These are phyloP conservation scores for Didymella exigua DNA, from an alignment of 2,329 filamentous ascomycete species.

Conservation along the genomic window DNA sequence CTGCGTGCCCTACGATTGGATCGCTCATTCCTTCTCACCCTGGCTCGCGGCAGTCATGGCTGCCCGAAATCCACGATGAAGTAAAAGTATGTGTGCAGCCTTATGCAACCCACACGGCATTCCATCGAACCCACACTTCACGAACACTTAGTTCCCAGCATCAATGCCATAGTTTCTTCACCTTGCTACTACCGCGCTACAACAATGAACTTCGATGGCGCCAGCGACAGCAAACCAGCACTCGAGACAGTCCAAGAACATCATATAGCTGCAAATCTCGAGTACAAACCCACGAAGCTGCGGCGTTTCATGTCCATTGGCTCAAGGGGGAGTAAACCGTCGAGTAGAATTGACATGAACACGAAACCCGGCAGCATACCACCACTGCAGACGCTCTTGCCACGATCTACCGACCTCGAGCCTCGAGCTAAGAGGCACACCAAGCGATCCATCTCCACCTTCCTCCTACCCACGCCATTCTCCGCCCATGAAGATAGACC, in stretches of 20 bases:
- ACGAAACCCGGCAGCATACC: background rate
- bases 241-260: background rate
- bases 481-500: background rate
- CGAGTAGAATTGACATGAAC: background rate
- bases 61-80: background rate
- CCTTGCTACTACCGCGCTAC: background rate
- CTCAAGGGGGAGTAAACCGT: background rate
- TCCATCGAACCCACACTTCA: background rate
- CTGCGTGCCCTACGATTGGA: background rate
- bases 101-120: background rate
- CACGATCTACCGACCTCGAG: background rate
- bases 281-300: background rate
- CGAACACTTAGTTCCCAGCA: background rate
- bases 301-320: constrained; percentile 14
- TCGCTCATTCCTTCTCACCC: constrained; percentile 6
- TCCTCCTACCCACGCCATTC: background rate
- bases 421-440: background rate
- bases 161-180: background rate
- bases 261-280: background rate
- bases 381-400: background rate
- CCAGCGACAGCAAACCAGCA: background rate
- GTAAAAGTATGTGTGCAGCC: constrained; percentile 6
- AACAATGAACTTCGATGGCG: background rate
- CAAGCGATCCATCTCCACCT: constrained; percentile 5
- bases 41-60: constrained; percentile 1